Base-by-base conservation (phyloP, 164 flowering plant species). In the Vitis riparia region DNA sequence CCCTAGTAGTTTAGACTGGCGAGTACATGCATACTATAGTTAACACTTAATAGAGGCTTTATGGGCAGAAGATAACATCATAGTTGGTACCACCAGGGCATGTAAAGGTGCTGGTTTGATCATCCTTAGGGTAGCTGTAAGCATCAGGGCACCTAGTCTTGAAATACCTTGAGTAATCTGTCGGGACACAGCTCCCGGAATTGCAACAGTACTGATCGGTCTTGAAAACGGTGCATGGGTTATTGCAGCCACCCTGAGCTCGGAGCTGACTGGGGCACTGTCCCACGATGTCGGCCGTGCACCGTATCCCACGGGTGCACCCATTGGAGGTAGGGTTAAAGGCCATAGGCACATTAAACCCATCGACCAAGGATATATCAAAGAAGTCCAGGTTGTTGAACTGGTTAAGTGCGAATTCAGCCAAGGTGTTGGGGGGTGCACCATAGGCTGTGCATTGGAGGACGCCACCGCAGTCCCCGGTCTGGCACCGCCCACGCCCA, bases 151-250 rank as follows among this genome's bases (percentile, higher is more conserved):
- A 62, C 23, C 85, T 67, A 1, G 16, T 51, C 77, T 87, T 87
- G 73, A 87, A 87, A 57, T 73, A 87, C 74, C 69, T 79, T 0
- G 91, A 88, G 59, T 51, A 76, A 49, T 47, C 8, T 0, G 89
- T 87, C 0, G 91, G 81, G 4, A 63, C 74, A 69, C 88, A 84
- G 37, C 27, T 77, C 0, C 75, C 80, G 1, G 75, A 32, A 29
- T 29, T 80, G 76, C 88, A 84, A 47, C 91, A 87, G 55, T 81
- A 84, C 29, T 86, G 10, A n/a, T 79, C 63, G n/a, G 86, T 86
- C 70, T 74, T 82, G 66, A 74, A 87, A 6, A 80, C 87, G 7
- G 86, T 84, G 73, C 91, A 87, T 0, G 91, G 86, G 73, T 81
- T 81, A 63, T 86, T 81, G 44, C 89, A 87, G 2, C 89, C 88